phyloP scores from a whole-genome alignment of 495 filamentous ascomycete genomes.

The Penicillium nucicola region DNA sequence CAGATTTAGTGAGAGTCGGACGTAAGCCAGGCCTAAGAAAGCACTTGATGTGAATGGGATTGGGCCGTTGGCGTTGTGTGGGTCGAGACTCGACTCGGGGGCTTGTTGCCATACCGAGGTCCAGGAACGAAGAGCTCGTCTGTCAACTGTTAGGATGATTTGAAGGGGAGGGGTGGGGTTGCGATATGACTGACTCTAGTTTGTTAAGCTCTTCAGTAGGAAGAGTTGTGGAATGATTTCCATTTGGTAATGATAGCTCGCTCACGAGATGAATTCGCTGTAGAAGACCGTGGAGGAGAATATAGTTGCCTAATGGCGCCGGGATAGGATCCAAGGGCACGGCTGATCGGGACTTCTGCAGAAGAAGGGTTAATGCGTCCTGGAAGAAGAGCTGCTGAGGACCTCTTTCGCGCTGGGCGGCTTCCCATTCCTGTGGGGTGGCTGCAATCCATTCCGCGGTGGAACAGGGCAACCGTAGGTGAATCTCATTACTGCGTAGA shows the following conservation, averaged over 20 bases:
- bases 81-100: constrained; percentile 40
- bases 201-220: constrained; percentile 39
- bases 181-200: constrained; percentile 27
- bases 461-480: constrained; percentile 37
- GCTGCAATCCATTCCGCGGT: constrained; percentile 38
- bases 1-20: constrained; percentile 35
- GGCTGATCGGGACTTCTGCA: constrained; percentile 29
- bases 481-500: constrained; percentile 37
- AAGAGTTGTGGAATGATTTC: constrained; percentile 27
- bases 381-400: constrained; percentile 38
- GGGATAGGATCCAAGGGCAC: constrained; percentile 33
- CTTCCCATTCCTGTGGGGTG: constrained; percentile 32
- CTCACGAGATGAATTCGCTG: constrained; percentile 40
- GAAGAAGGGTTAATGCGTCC: constrained; percentile 34
- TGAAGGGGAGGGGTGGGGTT: background rate
- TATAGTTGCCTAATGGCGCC: constrained; percentile 38
- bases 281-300: constrained; percentile 37
- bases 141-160: constrained; percentile 3
- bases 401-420: constrained; percentile 26
- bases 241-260: constrained; percentile 37
- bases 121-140: constrained; percentile 38
- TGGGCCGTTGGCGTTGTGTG: constrained; percentile 38
- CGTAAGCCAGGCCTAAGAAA: constrained; percentile 39
- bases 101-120: constrained; percentile 43
- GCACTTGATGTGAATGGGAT: constrained; percentile 41